Percentiles rank a stretch among this genome's conserved stretches.
Conservation (phyloP, 805 yeast genomes). For the Yamadazyma endophytica region DNA sequence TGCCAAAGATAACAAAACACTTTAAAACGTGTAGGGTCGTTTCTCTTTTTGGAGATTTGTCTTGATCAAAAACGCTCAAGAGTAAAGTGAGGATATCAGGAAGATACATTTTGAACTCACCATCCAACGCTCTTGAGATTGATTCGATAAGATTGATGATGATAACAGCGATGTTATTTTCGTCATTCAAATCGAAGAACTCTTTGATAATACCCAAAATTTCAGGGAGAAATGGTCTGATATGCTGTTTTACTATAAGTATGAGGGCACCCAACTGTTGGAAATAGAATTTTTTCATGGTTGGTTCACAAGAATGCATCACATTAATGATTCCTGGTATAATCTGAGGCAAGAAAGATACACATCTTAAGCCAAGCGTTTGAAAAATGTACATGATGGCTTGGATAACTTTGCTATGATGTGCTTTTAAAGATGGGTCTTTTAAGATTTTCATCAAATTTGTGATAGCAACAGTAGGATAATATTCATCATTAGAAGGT, state of each 20-base stretch:
- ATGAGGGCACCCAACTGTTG: slow-evolving; percentile 81
- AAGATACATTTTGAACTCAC: slow-evolving; percentile 83
- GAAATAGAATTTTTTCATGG: slow-evolving; percentile 81
- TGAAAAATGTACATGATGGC: slow-evolving; percentile 90
- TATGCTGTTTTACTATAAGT: slow-evolving; percentile 81
- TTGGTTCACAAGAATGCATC: slow-evolving; percentile 75
- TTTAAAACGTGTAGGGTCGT: slow-evolving; percentile 72
- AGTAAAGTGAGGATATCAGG: slow-evolving; percentile 75
- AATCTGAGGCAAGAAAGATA: slow-evolving; percentile 81
- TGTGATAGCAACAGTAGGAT: slow-evolving; percentile 90
- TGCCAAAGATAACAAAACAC: slow-evolving; percentile 82
- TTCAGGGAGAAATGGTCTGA: slow-evolving; percentile 74
- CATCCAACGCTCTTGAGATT: slow-evolving; percentile 80
- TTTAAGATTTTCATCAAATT: slow-evolving; percentile 78
- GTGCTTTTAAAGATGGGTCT: slow-evolving; percentile 79
- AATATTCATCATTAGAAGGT: slow-evolving; percentile 88
- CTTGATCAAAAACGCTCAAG: slow-evolving; percentile 72
- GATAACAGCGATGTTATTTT: slow-evolving; percentile 65
- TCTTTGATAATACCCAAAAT: slow-evolving; percentile 74
- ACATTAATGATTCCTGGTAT: slow-evolving; percentile 85
- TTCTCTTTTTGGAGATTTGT: slow-evolving; percentile 54
- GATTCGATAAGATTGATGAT: slow-evolving; percentile 79
- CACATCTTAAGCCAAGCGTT: slow-evolving; percentile 83
- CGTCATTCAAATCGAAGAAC: slow-evolving; percentile 48
- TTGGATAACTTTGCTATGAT: slow-evolving; percentile 90